These are phyloP conservation scores for Corniculantispora saksenae DNA, from an alignment of 2,329 filamentous ascomycete species.

Conservation along the genomic window DNA sequence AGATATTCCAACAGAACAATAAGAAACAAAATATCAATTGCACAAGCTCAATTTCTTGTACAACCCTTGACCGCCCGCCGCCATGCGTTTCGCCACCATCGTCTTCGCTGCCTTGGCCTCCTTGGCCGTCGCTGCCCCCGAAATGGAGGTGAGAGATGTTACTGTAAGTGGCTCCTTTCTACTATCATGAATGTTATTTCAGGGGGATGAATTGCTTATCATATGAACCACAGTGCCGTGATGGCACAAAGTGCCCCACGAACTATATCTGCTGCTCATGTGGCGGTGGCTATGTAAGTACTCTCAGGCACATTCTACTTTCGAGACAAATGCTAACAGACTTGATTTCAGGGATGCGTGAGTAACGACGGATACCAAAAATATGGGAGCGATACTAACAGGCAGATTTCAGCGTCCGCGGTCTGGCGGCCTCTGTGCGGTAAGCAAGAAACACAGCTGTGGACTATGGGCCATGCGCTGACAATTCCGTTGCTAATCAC, in stretches of 20 bases:
- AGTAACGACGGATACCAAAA: background rate
- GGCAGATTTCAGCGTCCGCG: background rate
- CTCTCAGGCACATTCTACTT: background rate
- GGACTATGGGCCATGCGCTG: background rate
- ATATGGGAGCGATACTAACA: background rate
- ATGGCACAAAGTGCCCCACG: background rate
- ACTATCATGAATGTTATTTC: background rate
- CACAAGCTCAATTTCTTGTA: background rate
- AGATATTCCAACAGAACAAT: no score
- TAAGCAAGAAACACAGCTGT: background rate
- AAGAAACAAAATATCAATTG: background rate
- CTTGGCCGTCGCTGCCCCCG: background rate
- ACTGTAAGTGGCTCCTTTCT: background rate
- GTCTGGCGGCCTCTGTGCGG: background rate
- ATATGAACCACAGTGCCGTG: background rate
- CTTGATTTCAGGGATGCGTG: background rate
- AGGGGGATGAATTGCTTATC: background rate
- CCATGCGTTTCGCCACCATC: background rate
- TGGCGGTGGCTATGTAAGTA: slow-evolving; percentile 2
- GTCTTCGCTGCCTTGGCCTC: background rate
- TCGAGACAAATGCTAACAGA: background rate
- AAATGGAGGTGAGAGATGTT: background rate
- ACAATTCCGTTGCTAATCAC: background rate
- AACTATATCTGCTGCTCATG: slow-evolving; percentile 2
- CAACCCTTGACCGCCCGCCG: background rate